A percentile compares a stretch with the other conserved stretches of the same genome.
phyloP scores from a whole-genome alignment of 768 basidiomycete species.

The Mycena rosella region DNA sequence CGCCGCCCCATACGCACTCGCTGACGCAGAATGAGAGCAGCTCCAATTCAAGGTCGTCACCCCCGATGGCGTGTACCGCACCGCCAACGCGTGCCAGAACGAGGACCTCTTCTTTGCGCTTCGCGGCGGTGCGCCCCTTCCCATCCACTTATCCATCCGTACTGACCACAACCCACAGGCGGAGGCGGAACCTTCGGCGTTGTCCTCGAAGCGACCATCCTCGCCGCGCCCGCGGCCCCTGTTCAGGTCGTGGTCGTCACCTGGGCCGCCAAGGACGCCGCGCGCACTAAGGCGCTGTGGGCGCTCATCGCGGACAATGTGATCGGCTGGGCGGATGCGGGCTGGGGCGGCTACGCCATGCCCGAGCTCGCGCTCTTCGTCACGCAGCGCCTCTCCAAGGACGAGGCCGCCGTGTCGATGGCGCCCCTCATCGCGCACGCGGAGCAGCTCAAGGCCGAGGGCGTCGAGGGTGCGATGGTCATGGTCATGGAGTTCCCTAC shows the following conservation, averaged over 20 bases:
- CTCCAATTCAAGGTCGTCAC: conserved; percentile 67
- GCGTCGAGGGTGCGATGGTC: conserved; percentile 42
- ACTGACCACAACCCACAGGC: conserved; percentile 43
- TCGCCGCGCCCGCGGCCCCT: conserved; percentile 52
- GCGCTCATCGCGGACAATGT: conserved; percentile 53
- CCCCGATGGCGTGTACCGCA: conserved; percentile 60
- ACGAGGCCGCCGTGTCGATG: conserved; percentile 56
- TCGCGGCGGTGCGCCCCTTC: conserved; percentile 51
- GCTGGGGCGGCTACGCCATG: conserved; percentile 62
- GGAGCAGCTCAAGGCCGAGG: conserved; percentile 40
- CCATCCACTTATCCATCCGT: conserved; percentile 2
- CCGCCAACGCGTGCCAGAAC: conserved; percentile 63
- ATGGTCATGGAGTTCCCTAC: conserved; percentile 56
- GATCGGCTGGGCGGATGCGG: conserved; percentile 57
- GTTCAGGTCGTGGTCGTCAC: conserved; percentile 53
- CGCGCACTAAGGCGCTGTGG: conserved; percentile 50
- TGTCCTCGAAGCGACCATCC: conserved; percentile 51
- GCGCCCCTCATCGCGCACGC: conserved; percentile 55
- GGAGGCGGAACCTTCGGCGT: conserved; percentile 64
- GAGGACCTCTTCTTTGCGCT: conserved; percentile 68
- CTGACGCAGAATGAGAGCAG: conserved; percentile 36
- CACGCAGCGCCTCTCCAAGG: conserved; percentile 56
- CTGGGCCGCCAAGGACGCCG: conserved; percentile 42
- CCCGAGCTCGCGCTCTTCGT: conserved; percentile 55
- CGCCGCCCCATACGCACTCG: not conserved